Evolutionary conservation across 441 rosid species (phyloP), one percentile per base, ranked within the genome.

Genomic region (Populus hybrid): DNA sequence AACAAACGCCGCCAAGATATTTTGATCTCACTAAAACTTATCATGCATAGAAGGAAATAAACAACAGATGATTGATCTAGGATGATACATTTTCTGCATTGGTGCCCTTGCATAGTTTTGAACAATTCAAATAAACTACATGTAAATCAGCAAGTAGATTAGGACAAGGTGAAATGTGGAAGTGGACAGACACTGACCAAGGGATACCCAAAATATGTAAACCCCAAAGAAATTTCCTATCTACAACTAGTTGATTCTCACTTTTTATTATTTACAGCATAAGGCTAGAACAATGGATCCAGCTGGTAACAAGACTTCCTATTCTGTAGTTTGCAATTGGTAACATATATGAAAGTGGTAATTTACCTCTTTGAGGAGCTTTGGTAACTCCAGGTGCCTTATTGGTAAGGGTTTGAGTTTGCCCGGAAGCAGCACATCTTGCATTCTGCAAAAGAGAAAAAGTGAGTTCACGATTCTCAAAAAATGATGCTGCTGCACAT

Each of bases 321-420:
- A 64, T 64, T 21, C 29, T 3, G 6, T 64, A 45, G 20, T n/a
- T 0, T 21, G 68, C 68, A 11, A 64, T 64, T 64, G 29, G 68
- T 9, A 24, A 36, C 21, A 69, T 29, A 63, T 28, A 8, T 23
- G 76, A 84, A 45, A 14, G 5, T 14, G 56, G 56, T 14, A 11
- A 45, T 45, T 40, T 88, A 91, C 94, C 82, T 74, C 86, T 90
- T 29, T 78, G 87, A 72, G 95, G 97, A 72, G 95, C 94, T 83
- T 89, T 89, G 29, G 94, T 90, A 71, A 91, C 88, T 21, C 93
- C 89, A 14, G 90, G 93, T 8, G 94, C 88, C 78, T 93, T 86
- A 2, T 87, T 88, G 3, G 86, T 86, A 35, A 93, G 64, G 12
- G 97, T 93, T 77, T 93, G 95, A 56, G 95, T 91, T 79, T 93